Base-by-base conservation (phyloP, 805 yeast species). In the Candida mattraensis region DNA sequence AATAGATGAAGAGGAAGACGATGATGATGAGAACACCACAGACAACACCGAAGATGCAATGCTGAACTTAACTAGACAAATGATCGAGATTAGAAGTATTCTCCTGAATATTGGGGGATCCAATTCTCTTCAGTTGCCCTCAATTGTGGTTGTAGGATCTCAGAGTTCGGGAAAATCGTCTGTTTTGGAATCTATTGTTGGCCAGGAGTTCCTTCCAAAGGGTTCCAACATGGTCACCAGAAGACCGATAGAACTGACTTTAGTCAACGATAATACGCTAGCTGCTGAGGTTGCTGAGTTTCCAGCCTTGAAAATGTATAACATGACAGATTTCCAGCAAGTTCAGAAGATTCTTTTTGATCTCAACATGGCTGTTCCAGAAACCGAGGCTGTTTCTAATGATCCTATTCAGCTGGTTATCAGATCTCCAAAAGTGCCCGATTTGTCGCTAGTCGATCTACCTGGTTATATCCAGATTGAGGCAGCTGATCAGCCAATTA, bases 171-270 rank as follows among this genome's bases (percentile, higher is more conserved):
- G 99, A 28, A 93, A 93, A 60, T 87, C 97, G 0, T 91, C 98
- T 1, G 99, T 93, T 1, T 70, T 93, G 30, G 99, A 93, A 60
- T 78, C 96, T 5, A 85, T 93, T 39, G 99, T 93, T 5, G 99
- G 99, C n/a, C 95, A 86, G 50, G 97, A 93, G 58, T 93, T 93
- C 50, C 66, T 93, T 39, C 99, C 99, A 22, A 93, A 93, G 61
- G 99, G 99, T 20, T 78, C 87, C 26, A 93, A 94, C 57, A 94
- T 93, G 99, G 99, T 94, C 21, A 93, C 99, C 0, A 77, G 98
- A 60, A 75, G 99, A 51, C 99, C 99, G 2, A 91, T 93, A 30
- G 99, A 93, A 64, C 70, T 93, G 46, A 94, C 99, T 0, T 69
- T 93, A 31, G 82, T 93, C 7, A 89, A 93, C 56, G 78, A 95